These are phyloP conservation scores for Neopestalotiopsis rosae DNA, from an alignment of 2,329 filamentous ascomycete genomes.

Conservation along the genomic window DNA sequence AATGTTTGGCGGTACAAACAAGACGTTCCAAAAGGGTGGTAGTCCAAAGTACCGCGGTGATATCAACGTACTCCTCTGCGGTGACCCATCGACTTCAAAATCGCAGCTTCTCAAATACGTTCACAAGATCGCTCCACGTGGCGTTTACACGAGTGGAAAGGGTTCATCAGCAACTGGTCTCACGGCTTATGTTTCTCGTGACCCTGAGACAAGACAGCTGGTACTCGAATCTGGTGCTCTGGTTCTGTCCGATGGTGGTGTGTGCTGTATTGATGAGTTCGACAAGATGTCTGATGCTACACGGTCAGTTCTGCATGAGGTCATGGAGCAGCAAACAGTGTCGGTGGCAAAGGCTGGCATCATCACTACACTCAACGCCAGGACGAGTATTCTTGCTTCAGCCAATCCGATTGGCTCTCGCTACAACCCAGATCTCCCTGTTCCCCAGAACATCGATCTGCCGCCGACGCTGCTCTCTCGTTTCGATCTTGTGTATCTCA, in stretches of 20 bases:
- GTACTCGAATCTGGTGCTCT: constrained; percentile 81
- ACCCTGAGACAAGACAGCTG: constrained; percentile 80
- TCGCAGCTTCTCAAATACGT: constrained; percentile 94
- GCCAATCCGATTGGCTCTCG: constrained; percentile 98
- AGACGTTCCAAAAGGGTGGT: constrained; percentile 94
- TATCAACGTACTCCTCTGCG: constrained; percentile 95
- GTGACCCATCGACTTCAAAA: constrained; percentile 95
- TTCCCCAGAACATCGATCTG: constrained; percentile 97
- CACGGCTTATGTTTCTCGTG: constrained; percentile 80
- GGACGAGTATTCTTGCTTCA: constrained; percentile 93
- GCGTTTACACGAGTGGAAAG: constrained; percentile 82
- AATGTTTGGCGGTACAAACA: constrained; percentile 96
- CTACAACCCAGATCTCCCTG: constrained; percentile 94
- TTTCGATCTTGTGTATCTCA: constrained; percentile 96
- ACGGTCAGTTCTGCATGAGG: constrained; percentile 82
- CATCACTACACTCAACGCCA: constrained; percentile 93
- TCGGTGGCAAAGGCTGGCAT: constrained; percentile 91
- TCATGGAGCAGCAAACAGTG: constrained; percentile 88
- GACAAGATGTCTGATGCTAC: constrained; percentile 86
- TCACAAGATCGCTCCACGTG: constrained; percentile 94
- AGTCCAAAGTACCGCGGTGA: constrained; percentile 96
- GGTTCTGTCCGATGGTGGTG: constrained; percentile 80
- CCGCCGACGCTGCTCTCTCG: constrained; percentile 92
- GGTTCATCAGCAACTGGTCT: constrained; percentile 83
- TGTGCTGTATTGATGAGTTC: constrained; percentile 86